phyloP scores from a whole-genome alignment of 257 asterid species.

The Lantana camara region DNA sequence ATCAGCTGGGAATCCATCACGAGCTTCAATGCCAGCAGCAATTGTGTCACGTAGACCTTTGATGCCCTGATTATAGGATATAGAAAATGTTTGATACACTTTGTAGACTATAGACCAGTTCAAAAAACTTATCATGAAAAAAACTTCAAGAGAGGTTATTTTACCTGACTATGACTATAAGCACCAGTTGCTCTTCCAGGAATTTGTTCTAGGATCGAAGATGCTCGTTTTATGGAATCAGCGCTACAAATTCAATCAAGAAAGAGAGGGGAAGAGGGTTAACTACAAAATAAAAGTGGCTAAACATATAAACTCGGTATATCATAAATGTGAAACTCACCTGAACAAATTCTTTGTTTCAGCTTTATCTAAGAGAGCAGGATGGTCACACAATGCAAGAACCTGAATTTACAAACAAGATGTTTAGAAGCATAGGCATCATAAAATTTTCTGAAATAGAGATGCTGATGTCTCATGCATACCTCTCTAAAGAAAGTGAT shows the following conservation, averaged over 20 bases:
- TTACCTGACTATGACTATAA: constrained; percentile 98
- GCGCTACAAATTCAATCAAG: constrained; percentile 51
- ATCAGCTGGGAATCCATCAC: constrained; percentile 95
- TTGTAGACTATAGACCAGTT: neutral
- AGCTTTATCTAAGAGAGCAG: constrained; percentile 81
- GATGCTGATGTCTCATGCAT: constrained; percentile 28
- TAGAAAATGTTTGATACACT: neutral
- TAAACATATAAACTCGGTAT: neutral
- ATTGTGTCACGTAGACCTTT: constrained; percentile 95
- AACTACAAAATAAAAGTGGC: constrained; percentile 9
- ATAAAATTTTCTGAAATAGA: neutral
- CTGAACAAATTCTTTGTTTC: constrained; percentile 90
- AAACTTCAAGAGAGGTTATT: constrained; percentile 10
- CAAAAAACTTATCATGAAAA: neutral
- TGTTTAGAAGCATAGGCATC: constrained; percentile 21
- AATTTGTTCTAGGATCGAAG: constrained; percentile 86
- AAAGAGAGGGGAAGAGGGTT: neutral
- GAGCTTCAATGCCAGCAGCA: constrained; percentile 94
- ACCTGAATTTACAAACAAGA: constrained; percentile 52
- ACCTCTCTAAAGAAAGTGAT: constrained; percentile 95
- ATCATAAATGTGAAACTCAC: constrained; percentile 31
- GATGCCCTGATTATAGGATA: constrained; percentile 61
- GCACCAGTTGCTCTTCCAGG: constrained; percentile 99
- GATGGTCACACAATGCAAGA: constrained; percentile 94
- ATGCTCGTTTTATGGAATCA: constrained; percentile 89